Conservation (phyloP, 495 filamentous ascomycete species). For the Penicillium egyptiacum region DNA sequence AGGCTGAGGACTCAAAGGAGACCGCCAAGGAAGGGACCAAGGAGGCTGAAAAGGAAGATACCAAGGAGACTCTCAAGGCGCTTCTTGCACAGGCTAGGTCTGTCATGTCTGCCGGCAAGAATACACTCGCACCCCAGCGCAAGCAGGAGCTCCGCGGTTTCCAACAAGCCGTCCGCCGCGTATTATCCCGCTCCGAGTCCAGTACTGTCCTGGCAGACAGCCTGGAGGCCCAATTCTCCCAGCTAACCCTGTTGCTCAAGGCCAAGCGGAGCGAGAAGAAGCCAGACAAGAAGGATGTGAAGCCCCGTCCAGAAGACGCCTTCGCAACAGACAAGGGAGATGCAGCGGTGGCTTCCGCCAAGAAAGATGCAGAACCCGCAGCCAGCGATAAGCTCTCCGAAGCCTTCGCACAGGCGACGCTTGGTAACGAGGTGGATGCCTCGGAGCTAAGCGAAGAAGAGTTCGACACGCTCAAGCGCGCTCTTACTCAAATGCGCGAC, state of each 20-base stretch:
- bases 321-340: constrained; percentile 8
- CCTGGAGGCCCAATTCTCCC: constrained; percentile 53
- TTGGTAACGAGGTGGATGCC: constrained; percentile 41
- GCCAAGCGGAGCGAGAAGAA: constrained; percentile 38
- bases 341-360: constrained; percentile 7
- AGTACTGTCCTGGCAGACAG: constrained; percentile 46
- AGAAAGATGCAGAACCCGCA: constrained; percentile 18
- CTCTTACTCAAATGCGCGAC: constrained; percentile 57
- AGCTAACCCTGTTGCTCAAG: constrained; percentile 44
- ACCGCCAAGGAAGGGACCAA: constrained; percentile 34
- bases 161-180: constrained; percentile 51
- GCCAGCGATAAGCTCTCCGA: constrained; percentile 40
- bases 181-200: constrained; percentile 50
- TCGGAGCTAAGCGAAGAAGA: constrained; percentile 44
- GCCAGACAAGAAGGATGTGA: constrained; percentile 14
- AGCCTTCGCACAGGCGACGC: constrained; percentile 43
- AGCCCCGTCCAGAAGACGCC: not conserved
- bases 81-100: constrained; percentile 54
- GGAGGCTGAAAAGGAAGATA: constrained; percentile 29
- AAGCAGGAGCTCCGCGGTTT: constrained; percentile 64
- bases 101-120: constrained; percentile 51
- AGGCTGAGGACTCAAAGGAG: constrained; percentile 27
- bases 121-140: constrained; percentile 54
- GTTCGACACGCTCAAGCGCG: constrained; percentile 44
- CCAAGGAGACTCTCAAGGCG: constrained; percentile 48